Conservation (phyloP, 805 yeast species). For the Saturnispora kantuleensis region DNA sequence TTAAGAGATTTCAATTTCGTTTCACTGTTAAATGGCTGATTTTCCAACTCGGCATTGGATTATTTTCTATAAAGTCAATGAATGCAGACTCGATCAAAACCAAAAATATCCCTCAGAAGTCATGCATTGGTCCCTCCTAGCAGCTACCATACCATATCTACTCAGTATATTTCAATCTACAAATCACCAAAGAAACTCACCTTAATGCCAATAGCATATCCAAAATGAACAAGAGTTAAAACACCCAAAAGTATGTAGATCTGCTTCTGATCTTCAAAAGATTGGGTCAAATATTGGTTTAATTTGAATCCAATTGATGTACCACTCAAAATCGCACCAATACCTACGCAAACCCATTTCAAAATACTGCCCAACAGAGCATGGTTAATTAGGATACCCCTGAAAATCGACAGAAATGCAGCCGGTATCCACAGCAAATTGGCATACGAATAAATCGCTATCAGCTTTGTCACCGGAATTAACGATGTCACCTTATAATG, state of each 20-base stretch:
- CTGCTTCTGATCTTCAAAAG: slow-evolving; percentile 30
- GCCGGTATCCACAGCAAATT: slow-evolving; percentile 82
- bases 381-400: slow-evolving; percentile 43
- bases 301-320: slow-evolving; percentile 39
- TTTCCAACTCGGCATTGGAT: too few species aligned
- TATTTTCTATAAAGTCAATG: too few species aligned
- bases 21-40: too few species aligned
- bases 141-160: too few species aligned
- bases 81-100: too few species aligned
- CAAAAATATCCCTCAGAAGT: not conserved
- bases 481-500: slow-evolving; percentile 40
- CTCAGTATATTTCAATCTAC: slow-evolving; percentile 4
- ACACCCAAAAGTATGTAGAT: slow-evolving; percentile 30
- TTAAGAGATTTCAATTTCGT: too few species aligned
- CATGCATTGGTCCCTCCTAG: too few species aligned
- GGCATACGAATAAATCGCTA: slow-evolving; percentile 80
- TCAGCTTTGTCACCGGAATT: slow-evolving; percentile 43
- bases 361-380: slow-evolving; percentile 35
- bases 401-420: slow-evolving; percentile 47
- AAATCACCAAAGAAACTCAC: slow-evolving; percentile 44
- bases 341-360: slow-evolving; percentile 52
- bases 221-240: slow-evolving; percentile 41
- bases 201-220: slow-evolving; percentile 56
- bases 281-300: slow-evolving; percentile 30
- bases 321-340: slow-evolving; percentile 57